A percentile compares a stretch with the other conserved stretches of the same genome.
phyloP scores from a whole-genome alignment of 2,329 filamentous ascomycete genomes.

The Xylaria hypoxylon region DNA sequence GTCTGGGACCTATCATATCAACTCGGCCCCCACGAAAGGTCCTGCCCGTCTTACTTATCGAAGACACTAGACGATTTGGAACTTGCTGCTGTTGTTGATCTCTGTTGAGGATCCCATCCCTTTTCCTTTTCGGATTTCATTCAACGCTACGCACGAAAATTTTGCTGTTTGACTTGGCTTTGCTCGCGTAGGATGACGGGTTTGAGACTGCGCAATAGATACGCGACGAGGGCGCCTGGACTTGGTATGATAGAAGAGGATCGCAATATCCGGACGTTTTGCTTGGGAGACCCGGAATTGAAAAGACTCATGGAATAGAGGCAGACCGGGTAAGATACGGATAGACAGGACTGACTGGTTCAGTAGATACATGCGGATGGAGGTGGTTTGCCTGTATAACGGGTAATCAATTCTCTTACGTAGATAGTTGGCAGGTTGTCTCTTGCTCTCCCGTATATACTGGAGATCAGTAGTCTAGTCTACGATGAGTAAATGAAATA shows the following conservation, averaged over 20 bases:
- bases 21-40: not conserved
- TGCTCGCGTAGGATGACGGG: not conserved
- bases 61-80: conserved; percentile 8
- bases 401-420: conserved; percentile 5
- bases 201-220: not conserved
- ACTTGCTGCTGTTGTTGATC: not conserved
- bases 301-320: not conserved
- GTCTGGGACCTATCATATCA: conserved; percentile 12
- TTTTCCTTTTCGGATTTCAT: conserved; percentile 17
- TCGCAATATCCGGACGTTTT: not conserved
- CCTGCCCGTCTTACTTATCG: not conserved
- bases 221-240: not conserved
- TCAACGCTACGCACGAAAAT: not conserved
- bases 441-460: not conserved
- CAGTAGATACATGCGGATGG: conserved; percentile 4
- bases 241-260: conserved; percentile 6
- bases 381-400: not conserved
- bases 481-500: not conserved
- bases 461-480: not conserved
- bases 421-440: not conserved
- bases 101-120: not conserved
- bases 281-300: not conserved
- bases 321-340: not conserved
- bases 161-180: not conserved
- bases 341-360: not conserved